Base-by-base conservation (phyloP, 75 land plant species). In the Selaginella tamariscina region DNA sequence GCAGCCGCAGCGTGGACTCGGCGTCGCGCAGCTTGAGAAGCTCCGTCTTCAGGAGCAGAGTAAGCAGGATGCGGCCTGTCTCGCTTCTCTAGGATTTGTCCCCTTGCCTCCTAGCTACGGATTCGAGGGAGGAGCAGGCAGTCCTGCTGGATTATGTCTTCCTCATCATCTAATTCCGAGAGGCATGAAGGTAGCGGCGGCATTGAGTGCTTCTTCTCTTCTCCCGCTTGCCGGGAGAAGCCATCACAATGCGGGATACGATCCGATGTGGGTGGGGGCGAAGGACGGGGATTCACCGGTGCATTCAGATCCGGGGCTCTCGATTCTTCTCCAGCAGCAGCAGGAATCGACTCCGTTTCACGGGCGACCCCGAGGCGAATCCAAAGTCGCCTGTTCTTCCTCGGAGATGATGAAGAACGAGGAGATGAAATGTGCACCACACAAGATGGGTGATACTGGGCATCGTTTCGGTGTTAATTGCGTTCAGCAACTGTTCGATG, bases 1-100 rank as follows among this genome's bases (percentile, higher is more conserved):
- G 26, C 62, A 59, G 62, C 26, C 24, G 26, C 62, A 59, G 26
- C 23, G 62, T 2, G 62, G 26, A 27, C 21, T 59, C n/a, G 62
- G 62, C 26, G 62, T 23, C 18, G 26, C 62, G 27, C 62, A 59
- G 62, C 26, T 59, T 9, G 62, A 59, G 62, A 59, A 59, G 62
- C 26, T 59, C 18, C 62, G 26, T 8, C 21, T 59, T 2, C 62
- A 59, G 21, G 62, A 59, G 26, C 18, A 59, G 26, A 59, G 62
- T 21, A 59, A 27, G 62, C 62, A 59, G 26, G 62, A 59, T 2
- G 5, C 26, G 62, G 27, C 62, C 8, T 59, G 62, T 21, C 26
- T 59, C 9, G 62, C 62, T 5, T 59, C 62, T 8, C 26, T 59
- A n/a, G 49, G 49, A 5, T 15, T 39, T 5, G 49, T 39, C 11